phyloP scores from a whole-genome alignment of 2,329 filamentous ascomycete genomes.

The Calycina herbarum region DNA sequence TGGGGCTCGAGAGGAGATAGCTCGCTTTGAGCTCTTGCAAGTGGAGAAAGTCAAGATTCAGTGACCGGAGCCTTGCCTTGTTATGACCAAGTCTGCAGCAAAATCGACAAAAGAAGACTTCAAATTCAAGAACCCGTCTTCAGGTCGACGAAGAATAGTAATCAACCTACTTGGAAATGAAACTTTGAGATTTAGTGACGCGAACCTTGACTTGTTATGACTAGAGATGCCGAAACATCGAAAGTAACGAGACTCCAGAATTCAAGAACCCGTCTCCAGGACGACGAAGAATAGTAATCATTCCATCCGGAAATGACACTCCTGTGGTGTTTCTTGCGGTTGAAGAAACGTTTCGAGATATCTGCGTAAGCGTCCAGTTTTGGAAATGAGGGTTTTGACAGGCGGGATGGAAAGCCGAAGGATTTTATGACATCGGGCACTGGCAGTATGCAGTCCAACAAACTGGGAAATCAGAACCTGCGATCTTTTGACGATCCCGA shows the following conservation, averaged over 20 bases:
- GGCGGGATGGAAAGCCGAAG: not conserved
- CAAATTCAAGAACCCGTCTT: not conserved
- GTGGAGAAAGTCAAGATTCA: not conserved
- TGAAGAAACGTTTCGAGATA: not conserved
- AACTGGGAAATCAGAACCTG: not conserved
- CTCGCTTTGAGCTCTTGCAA: too few relatives aligned
- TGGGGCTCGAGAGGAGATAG: not conserved
- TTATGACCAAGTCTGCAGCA: not conserved
- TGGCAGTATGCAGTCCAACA: not conserved
- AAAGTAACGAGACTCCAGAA: too few relatives aligned
- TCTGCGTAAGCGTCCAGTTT: not conserved
- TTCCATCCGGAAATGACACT: too few relatives aligned
- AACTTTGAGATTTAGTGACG: not conserved
- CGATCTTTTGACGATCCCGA: not conserved
- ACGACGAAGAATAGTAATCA: not conserved
- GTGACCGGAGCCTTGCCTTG: not conserved
- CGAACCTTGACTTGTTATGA: too few relatives aligned
- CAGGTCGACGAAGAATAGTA: not conserved
- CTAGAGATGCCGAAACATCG: too few relatives aligned
- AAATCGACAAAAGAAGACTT: not conserved
- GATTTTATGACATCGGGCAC: not conserved
- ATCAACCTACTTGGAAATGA: not conserved
- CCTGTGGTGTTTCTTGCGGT: not conserved
- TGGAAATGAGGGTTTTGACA: slow-evolving; percentile 3
- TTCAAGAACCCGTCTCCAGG: not conserved